Percentiles rank a stretch among this genome's conserved stretches.
Evolutionary conservation across 306 rosid species (phyloP).

Genomic region (Quercus agrifolia): DNA sequence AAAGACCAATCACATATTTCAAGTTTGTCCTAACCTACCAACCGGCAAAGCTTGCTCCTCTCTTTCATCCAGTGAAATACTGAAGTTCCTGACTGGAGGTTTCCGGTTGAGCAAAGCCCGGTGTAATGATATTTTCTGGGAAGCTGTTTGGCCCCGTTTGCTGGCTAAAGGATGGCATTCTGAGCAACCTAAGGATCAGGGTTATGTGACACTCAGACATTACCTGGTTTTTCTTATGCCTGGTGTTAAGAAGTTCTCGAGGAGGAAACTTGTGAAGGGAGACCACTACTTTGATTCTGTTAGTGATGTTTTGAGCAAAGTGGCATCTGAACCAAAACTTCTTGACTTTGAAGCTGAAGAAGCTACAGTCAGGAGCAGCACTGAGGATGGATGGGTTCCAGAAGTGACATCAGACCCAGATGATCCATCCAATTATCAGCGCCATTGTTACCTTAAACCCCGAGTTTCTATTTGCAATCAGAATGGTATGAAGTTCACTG

Average conservation of each 20-base stretch:
- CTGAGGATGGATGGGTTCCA: conserved; percentile 28
- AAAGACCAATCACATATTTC: conserved; percentile 35
- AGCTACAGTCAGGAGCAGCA: conserved; percentile 33
- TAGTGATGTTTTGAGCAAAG: conserved; percentile 75
- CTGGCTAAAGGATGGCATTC: conserved; percentile 84
- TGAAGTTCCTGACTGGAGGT: conserved; percentile 63
- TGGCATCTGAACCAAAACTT: conserved; percentile 69
- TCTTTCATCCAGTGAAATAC: conserved; percentile 55
- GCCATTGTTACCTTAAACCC: conserved; percentile 67
- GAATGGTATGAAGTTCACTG: conserved; percentile 39
- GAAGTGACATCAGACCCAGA: conserved; percentile 48
- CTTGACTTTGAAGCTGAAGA: conserved; percentile 60
- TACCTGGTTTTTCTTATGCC: conserved; percentile 68
- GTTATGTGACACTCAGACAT: conserved; percentile 41
- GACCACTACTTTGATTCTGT: conserved; percentile 72
- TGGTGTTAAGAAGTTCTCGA: conserved; percentile 69
- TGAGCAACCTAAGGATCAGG: conserved; percentile 62
- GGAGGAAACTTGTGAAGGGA: conserved; percentile 67
- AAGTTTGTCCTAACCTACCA: conserved; percentile 33
- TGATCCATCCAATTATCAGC: conserved; percentile 36
- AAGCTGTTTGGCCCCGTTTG: conserved; percentile 92
- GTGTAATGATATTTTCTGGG: conserved; percentile 75
- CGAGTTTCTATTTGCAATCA: conserved; percentile 35
- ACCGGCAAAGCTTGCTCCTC: conserved; percentile 57
- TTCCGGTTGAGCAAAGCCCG: conserved; percentile 65